Evolutionary conservation across 2,329 filamentous ascomycete genomes (phyloP).

Genomic region (Pseudocercospora cruenta): DNA sequence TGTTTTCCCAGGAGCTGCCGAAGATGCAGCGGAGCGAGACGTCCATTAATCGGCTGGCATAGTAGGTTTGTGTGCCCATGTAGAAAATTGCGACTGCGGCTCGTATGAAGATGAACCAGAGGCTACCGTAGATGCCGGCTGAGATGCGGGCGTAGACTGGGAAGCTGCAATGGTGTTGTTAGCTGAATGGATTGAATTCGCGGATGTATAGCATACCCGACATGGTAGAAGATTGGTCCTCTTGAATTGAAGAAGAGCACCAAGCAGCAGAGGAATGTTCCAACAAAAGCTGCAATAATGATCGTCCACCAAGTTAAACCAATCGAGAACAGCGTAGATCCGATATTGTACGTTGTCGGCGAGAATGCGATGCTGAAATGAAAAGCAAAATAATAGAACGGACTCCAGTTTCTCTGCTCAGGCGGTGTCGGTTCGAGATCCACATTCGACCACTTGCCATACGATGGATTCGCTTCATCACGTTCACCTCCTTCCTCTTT

Average conservation of each 20-base stretch:
- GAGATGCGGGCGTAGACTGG: slow-evolving; percentile 42
- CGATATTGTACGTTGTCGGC: slow-evolving; percentile 42
- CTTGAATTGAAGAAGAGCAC: slow-evolving; percentile 43
- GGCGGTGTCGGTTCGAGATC: slow-evolving; percentile 32
- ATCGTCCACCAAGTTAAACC: slow-evolving; percentile 42
- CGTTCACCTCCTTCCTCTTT: neutral
- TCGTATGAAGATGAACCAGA: slow-evolving; percentile 46
- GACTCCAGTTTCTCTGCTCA: slow-evolving; percentile 27
- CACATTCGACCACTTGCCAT: slow-evolving; percentile 30
- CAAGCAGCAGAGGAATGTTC: slow-evolving; percentile 38
- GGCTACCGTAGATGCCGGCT: slow-evolving; percentile 44
- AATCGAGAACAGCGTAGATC: slow-evolving; percentile 36
- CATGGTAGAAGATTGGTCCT: slow-evolving; percentile 42
- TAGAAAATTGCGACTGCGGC: slow-evolving; percentile 45
- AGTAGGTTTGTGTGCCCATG: slow-evolving; percentile 42
- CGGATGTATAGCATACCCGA: slow-evolving; percentile 25
- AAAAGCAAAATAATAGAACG: slow-evolving; percentile 40
- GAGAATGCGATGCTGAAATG: slow-evolving; percentile 42
- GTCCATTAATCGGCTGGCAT: slow-evolving; percentile 42
- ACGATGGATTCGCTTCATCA: slow-evolving; percentile 9
- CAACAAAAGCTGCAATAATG: slow-evolving; percentile 36
- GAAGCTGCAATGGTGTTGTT: slow-evolving; percentile 28
- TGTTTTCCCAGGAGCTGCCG: slow-evolving; percentile 43
- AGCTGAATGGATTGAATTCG: neutral
- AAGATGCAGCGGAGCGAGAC: slow-evolving; percentile 46